These are phyloP conservation scores for Dioszegia hungarica DNA, from an alignment of 768 basidiomycete genomes.

Conservation along the genomic window DNA sequence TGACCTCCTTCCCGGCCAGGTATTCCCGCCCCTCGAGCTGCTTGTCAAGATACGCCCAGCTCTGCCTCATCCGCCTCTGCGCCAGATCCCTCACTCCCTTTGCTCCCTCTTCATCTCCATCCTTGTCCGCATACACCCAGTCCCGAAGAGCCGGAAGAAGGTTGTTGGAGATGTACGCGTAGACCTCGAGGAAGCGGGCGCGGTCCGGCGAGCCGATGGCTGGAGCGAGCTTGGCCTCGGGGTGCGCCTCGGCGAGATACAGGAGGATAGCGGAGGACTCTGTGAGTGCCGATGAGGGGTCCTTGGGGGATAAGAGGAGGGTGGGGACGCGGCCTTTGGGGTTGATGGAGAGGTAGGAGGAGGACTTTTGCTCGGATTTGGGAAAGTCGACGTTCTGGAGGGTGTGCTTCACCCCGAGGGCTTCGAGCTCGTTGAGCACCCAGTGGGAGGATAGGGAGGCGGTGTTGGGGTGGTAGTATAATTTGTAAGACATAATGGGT, in stretches of 20 bases:
- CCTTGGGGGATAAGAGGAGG: not conserved
- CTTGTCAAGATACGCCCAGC: not conserved
- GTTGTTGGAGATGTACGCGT: conserved; percentile 9
- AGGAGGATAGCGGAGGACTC: conserved; percentile 12
- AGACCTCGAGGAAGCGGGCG: conserved; percentile 12
- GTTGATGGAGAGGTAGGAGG: conserved; percentile 7
- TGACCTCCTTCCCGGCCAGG: not conserved
- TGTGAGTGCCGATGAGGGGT: not conserved
- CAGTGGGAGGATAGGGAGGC: conserved; percentile 8
- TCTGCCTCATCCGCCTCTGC: not conserved
- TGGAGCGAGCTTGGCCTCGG: conserved; percentile 9
- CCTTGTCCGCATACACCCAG: conserved; percentile 16
- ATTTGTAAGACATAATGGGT: not conserved
- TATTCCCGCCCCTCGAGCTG: conserved; percentile 8
- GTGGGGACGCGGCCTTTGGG: conserved; percentile 17
- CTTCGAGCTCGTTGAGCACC: conserved; percentile 6
- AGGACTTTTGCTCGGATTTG: not conserved
- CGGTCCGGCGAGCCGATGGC: not conserved
- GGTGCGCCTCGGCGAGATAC: conserved; percentile 12
- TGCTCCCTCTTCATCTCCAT: conserved; percentile 6
- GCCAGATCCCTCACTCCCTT: not conserved
- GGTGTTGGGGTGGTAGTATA: conserved; percentile 8
- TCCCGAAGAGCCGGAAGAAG: conserved; percentile 11
- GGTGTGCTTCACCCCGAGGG: not conserved
- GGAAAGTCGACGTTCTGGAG: conserved; percentile 1